Evolutionary conservation across 2,329 filamentous ascomycete species (phyloP).

Genomic region (Diaporthe capsici): DNA sequence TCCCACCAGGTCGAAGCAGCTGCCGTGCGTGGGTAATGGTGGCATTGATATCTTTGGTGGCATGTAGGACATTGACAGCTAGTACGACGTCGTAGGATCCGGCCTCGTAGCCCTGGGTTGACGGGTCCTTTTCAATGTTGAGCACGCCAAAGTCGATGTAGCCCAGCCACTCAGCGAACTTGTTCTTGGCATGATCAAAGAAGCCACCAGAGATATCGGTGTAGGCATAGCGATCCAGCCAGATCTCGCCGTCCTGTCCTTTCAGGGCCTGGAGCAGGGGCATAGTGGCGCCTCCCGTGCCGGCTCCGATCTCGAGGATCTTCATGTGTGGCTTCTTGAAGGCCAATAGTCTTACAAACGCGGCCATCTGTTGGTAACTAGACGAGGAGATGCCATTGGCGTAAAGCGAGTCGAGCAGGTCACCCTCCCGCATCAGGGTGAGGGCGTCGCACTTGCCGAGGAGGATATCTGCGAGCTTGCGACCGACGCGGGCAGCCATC

Average conservation of each 20-base stretch:
- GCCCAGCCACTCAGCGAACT: slow-evolving; percentile 44
- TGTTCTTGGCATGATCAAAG: slow-evolving; percentile 53
- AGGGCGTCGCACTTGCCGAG: slow-evolving; percentile 34
- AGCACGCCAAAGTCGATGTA: slow-evolving; percentile 14
- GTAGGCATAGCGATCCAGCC: slow-evolving; percentile 53
- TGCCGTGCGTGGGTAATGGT: slow-evolving; percentile 47
- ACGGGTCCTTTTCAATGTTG: neutral
- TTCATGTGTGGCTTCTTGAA: slow-evolving; percentile 32
- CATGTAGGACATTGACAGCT: slow-evolving; percentile 51
- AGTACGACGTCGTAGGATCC: slow-evolving; percentile 50
- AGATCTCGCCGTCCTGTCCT: slow-evolving; percentile 25
- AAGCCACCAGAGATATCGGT: slow-evolving; percentile 58
- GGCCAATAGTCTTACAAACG: neutral
- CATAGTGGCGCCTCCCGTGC: slow-evolving; percentile 5
- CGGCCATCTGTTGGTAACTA: slow-evolving; percentile 15
- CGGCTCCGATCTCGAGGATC: slow-evolving; percentile 26
- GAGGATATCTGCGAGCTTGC: slow-evolving; percentile 27
- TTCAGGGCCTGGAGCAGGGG: slow-evolving; percentile 13
- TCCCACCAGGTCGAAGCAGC: slow-evolving; percentile 50
- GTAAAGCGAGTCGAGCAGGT: slow-evolving; percentile 19
- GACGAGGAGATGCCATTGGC: slow-evolving; percentile 5
- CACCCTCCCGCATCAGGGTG: slow-evolving; percentile 34
- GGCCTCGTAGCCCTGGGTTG: slow-evolving; percentile 45
- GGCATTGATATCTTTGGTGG: slow-evolving; percentile 47
- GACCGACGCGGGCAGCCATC: slow-evolving; percentile 36